These are phyloP conservation scores for Scutellaria baicalensis DNA, from an alignment of 257 asterid genomes.

Conservation along the genomic window DNA sequence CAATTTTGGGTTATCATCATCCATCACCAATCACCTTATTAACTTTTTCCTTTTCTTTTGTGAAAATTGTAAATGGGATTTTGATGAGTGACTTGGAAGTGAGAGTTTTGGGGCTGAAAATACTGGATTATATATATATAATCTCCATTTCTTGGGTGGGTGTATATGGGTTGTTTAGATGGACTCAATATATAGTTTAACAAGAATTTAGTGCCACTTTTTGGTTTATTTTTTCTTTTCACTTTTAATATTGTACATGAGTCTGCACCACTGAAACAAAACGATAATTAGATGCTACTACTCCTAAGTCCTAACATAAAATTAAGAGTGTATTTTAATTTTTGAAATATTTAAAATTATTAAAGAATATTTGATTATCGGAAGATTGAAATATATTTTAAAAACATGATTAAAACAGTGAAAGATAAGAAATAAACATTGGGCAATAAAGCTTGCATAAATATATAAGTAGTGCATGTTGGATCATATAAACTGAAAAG, in stretches of 20 bases:
- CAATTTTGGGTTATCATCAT: background rate
- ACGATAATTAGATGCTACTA: too few species aligned
- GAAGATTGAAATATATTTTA: too few species aligned
- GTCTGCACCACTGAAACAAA: too few species aligned
- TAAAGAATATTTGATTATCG: too few species aligned
- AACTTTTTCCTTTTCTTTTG: background rate
- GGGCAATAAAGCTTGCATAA: too few species aligned
- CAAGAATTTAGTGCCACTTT: background rate
- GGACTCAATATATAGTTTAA: background rate
- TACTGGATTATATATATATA: background rate
- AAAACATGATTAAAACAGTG: too few species aligned
- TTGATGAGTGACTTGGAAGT: conserved; percentile 9
- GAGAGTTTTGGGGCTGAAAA: background rate
- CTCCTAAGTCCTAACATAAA: too few species aligned
- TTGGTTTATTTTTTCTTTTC: background rate
- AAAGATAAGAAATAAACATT: too few species aligned
- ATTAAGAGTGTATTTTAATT: too few species aligned
- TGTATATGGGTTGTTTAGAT: conserved; percentile 7
- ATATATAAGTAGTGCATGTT: background rate
- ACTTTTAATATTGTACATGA: too few species aligned
- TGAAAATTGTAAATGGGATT: conserved; percentile 20
- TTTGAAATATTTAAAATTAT: too few species aligned
- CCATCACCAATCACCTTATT: too few species aligned
- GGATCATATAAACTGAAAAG: background rate
- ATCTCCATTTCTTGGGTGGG: background rate